phyloP scores from a whole-genome alignment of 2,329 filamentous ascomycete genomes.

The Fusarium sp. region DNA sequence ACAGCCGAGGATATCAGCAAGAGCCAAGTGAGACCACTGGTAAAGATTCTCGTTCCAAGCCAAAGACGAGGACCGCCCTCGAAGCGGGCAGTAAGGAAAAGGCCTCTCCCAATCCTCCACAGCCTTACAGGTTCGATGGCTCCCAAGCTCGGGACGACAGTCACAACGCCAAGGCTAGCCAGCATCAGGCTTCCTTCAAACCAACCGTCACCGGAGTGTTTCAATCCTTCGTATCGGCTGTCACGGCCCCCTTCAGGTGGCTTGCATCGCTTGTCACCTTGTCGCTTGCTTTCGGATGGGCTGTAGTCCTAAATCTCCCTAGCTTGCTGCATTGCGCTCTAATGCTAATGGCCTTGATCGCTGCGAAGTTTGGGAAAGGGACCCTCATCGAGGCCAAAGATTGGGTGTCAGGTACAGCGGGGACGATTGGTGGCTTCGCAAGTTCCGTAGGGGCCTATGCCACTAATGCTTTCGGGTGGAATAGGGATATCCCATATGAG shows the following conservation, averaged over 20 bases:
- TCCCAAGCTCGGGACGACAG: background rate
- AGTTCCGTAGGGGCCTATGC: background rate
- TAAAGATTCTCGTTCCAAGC: background rate
- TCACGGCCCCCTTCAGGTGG: background rate
- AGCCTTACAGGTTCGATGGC: background rate
- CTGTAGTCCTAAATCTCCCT: background rate
- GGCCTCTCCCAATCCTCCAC: background rate
- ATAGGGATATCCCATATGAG: background rate
- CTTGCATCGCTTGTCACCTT: background rate
- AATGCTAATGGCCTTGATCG: background rate
- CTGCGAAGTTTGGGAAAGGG: background rate
- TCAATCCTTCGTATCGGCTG: background rate
- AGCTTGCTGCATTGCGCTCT: background rate
- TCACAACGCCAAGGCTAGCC: background rate
- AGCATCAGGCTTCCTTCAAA: background rate
- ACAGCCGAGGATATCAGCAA: background rate
- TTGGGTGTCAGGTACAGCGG: background rate
- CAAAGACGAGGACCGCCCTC: background rate
- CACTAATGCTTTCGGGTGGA: background rate
- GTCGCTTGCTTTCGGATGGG: background rate
- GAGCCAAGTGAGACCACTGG: background rate
- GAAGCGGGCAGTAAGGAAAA: background rate
- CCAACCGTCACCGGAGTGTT: background rate
- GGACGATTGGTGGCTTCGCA: background rate
- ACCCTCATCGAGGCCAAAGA: background rate